phyloP scores from a whole-genome alignment of 192 early-diverging fungal genomes.

The Backusella macrospora region DNA sequence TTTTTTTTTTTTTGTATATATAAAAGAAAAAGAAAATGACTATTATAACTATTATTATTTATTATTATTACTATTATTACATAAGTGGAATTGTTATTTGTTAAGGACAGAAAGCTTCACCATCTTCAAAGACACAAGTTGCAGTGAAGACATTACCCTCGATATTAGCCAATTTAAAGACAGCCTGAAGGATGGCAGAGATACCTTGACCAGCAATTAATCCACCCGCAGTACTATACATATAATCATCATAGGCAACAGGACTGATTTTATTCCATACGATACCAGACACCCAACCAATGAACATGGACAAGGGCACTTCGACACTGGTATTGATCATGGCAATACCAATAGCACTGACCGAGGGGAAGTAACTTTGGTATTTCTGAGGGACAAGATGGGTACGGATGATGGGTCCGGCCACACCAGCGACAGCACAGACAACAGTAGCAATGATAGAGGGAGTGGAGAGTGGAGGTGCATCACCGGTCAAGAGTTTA shows the following conservation, averaged over 20 bases:
- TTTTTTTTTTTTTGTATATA: too few species aligned
- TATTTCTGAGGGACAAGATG: slow-evolving; percentile 56
- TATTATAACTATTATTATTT: neutral
- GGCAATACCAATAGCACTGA: slow-evolving; percentile 50
- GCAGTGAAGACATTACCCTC: slow-evolving; percentile 18
- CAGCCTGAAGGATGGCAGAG: slow-evolving; percentile 46
- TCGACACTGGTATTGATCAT: slow-evolving; percentile 53
- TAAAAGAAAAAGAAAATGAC: neutral
- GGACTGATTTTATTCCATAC: slow-evolving; percentile 45
- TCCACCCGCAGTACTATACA: slow-evolving; percentile 50
- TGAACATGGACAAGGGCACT: slow-evolving; percentile 49
- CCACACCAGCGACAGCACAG: slow-evolving; percentile 40
- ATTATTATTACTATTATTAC: neutral
- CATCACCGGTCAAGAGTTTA: slow-evolving; percentile 46
- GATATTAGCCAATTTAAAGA: slow-evolving; percentile 46
- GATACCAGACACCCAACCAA: slow-evolving; percentile 42
- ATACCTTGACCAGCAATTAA: slow-evolving; percentile 56
- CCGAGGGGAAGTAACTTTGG: slow-evolving; percentile 52
- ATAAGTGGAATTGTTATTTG: neutral
- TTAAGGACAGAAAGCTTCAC: neutral
- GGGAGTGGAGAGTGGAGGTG: slow-evolving; percentile 38
- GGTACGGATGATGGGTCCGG: slow-evolving; percentile 40
- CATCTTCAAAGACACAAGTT: slow-evolving; percentile 28
- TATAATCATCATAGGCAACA: slow-evolving; percentile 36
- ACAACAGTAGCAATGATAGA: slow-evolving; percentile 52